Base-by-base conservation (phyloP, 208 protist species). In the Trypanosoma conorhini region DNA sequence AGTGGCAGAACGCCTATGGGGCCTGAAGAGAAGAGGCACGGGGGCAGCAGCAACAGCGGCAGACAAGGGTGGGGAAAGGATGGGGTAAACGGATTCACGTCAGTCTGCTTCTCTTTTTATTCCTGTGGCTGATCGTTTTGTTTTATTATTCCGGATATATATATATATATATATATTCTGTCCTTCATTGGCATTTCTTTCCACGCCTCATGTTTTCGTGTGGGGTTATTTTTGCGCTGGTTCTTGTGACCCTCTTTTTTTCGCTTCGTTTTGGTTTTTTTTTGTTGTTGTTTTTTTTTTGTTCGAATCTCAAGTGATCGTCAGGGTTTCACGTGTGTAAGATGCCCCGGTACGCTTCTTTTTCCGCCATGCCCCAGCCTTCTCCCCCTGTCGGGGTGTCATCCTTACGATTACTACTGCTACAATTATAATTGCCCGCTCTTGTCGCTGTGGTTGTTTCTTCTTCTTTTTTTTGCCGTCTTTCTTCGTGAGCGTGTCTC, bases 261-360 rank as follows among this genome's bases (percentile, higher is more conserved):
- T 73, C 9, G 22, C 38, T 26, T 57, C 22, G 3, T 31, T 56
- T 24, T 17, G 5, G 12, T 10, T 46, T 59, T 50, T 21, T 28
- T 19, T 51, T 59, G 35, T 54, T 69, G 19, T 30, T 69, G 38
- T 38, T 57, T 60, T 35, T 58, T 30, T 69, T 28, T 61, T 69
- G n/a, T 65, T 65, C 19, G 8, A 52, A 70, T 21, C 0, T 26
- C 63, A 60, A 3, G 70, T n/a, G 28, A 68, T 62, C 44, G 19
- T 46, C 48, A 24, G 13, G 69, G 52, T 24, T 54, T 54, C 50
- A 54, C 50, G n/a, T 54, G 50, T 54, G 50, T 54, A 54, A 54
- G 12, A 24, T 54, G 17, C 26, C 5, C 50, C 22, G 4, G 19
- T 5, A 9, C 26, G 50, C 50, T 24, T n/a, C 2, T 24, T 54